Evolutionary conservation across 345 rosid genomes (phyloP).

Genomic region (Corymbia maculata): DNA sequence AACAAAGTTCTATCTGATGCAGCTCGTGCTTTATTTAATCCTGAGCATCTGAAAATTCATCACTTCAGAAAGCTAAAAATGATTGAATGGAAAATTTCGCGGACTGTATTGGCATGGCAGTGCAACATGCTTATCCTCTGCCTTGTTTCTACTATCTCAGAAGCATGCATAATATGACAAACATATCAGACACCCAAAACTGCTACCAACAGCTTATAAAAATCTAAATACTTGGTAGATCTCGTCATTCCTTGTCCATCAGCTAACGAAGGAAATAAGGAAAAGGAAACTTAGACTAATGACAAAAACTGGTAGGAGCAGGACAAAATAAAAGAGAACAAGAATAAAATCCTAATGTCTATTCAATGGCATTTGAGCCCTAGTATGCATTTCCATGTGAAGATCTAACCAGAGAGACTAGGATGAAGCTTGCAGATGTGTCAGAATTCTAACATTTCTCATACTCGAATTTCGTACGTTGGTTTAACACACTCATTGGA

Average conservation of each 20-base stretch:
- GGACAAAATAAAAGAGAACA: neutral
- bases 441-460: neutral
- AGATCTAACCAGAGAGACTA: neutral
- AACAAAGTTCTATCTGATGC: neutral
- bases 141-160: neutral
- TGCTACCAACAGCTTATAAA: neutral
- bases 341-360: neutral
- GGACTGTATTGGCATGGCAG: neutral
- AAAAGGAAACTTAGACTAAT: neutral
- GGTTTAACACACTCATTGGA: neutral
- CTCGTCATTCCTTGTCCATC: neutral
- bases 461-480: neutral
- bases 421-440: neutral
- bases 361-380: neutral
- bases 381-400: neutral
- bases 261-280: neutral
- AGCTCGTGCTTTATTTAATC: neutral
- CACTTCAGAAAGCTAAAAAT: neutral
- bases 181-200: neutral
- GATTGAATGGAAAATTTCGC: neutral
- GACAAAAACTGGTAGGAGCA: neutral
- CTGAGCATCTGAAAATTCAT: neutral
- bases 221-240: neutral
- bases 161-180: neutral
- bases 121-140: neutral